Percentiles rank a stretch among this genome's conserved stretches.
Evolutionary conservation across 2,329 filamentous ascomycete species (phyloP).

Genomic region (Botrytis deweyae): DNA sequence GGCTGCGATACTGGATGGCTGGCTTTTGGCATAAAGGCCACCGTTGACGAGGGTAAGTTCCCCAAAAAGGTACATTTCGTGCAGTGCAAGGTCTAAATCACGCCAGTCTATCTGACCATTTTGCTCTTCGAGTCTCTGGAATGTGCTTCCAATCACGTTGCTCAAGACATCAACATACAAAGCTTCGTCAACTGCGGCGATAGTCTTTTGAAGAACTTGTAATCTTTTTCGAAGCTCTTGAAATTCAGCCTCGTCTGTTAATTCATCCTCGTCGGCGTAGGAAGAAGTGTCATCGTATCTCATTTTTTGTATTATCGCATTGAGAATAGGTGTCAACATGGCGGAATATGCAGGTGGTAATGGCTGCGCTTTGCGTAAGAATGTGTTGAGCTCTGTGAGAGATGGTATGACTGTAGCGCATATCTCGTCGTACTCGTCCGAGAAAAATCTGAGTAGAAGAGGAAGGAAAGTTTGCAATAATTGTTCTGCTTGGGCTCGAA

Average conservation of each 20-base stretch:
- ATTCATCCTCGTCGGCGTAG: conserved; percentile 92
- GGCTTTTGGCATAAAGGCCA: conserved; percentile 81
- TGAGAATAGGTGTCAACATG: conserved; percentile 83
- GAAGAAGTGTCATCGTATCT: conserved; percentile 91
- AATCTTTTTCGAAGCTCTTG: conserved; percentile 89
- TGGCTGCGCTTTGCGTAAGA: conserved; percentile 76
- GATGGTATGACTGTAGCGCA: conserved; percentile 94
- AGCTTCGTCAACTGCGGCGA: conserved; percentile 82
- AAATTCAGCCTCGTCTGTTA: conserved; percentile 96
- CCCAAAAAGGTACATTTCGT: conserved; percentile 95
- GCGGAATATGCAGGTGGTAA: conserved; percentile 73
- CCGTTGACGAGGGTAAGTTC: conserved; percentile 89
- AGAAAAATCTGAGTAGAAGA: conserved; percentile 88
- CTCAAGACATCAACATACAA: conserved; percentile 88
- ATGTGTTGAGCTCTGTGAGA: conserved; percentile 86
- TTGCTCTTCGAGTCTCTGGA: conserved; percentile 73
- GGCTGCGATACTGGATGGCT: conserved; percentile 74
- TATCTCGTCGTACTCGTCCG: conserved; percentile 96
- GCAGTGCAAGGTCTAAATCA: conserved; percentile 86
- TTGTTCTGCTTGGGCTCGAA: conserved; percentile 73
- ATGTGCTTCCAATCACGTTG: conserved; percentile 82
- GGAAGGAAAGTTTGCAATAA: conserved; percentile 82
- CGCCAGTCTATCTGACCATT: conserved; percentile 84
- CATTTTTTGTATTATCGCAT: conserved; percentile 94
- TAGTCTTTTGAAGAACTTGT: conserved; percentile 86